Base-by-base conservation (phyloP, 1,284 basidiomycete genomes). In the Trametes polyzona region DNA sequence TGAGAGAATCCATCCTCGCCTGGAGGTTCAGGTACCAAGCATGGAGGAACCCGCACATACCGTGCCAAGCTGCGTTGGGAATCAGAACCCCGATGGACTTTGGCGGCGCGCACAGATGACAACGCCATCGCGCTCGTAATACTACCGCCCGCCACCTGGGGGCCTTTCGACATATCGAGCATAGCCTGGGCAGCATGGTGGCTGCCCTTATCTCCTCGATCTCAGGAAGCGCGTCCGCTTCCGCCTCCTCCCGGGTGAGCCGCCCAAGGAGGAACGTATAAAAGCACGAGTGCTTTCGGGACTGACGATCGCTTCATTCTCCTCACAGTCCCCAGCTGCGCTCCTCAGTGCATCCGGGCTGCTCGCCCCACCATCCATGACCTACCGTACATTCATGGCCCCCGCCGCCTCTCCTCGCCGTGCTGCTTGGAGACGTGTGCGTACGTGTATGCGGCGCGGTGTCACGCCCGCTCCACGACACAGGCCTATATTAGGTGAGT, bases 131-230 rank as follows among this genome's bases (percentile, higher is more conserved):
- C 47, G 47, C 47, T 26, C 36, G 37, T 37, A 29, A 37, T 19
- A 12, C n/a, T 9, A 11, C 24, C 14, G n/a, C 27, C n/a, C n/a
- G n/a, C n/a, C n/a, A n/a, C n/a, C n/a, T 17, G 56, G 57, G 30
- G 23, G n/a, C 24, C 36, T 51, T 51, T 59, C 41, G 57, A 59
- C 57, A 55, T 47, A 55, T 54, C 36, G 29, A 54, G 57, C 26
- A 17, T 55, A 59, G 57, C 24, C 14, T 10, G 21, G 21, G 14
- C 40, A 6, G 14, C 24, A 7, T 21, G 40, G 19, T 19, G 39
- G 21, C 39, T 19, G 39, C 19, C 33, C 52, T 59, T 55, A 55
- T 59, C 52, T 24, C 12, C 42, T 39, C 19, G 42, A 50, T 53
- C 57, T 49, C 33, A 24, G 35, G 41, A 30, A 33, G 43, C 46